Base-by-base conservation (phyloP, 2,329 filamentous ascomycete species). In the Colletotrichum godetiae region DNA sequence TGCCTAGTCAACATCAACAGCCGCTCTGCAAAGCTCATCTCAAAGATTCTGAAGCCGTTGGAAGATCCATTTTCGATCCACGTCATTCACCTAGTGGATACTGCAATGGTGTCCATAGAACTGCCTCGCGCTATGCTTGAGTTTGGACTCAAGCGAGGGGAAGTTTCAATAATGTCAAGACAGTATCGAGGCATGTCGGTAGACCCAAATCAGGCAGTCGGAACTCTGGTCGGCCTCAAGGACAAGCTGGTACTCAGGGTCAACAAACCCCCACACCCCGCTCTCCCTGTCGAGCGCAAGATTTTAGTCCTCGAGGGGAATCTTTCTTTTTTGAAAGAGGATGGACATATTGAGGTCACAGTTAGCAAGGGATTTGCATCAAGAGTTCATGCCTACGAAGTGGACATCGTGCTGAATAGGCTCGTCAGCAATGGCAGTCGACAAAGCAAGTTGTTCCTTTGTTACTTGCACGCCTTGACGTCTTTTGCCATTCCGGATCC, bases 381-480 rank as follows among this genome's bases (percentile, higher is more conserved):
- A 2, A 75, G 72, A 5, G 76, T 80, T 7, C 85, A 89, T 60
- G 75, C 80, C 0, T 92, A 88, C 75, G 76, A 78, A 0, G 77
- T 93, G 0, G 87, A 92, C 71, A 60, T 75, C 0, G 78, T 79
- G 1, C 83, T 93, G 0, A 85, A 89, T 0, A 81, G 86, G 4
- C 76, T 93, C 0, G 73, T 83, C 0, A 88, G 89, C n/a, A 88
- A 86, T 73, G 87, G 86, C 0, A 87, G 81, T 13, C 60, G 91
- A 0, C 82, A 86, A 15, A 89, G 87, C 78, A 89, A 87, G 67
- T 79, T 93, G 0, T 83, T 86, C n/a, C 79, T 90, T 0, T 81
- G 82, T 11, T 87, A 88, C 31, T 78, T 92, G 0, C 89, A 92
- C 74, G 88, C 86, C 0, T 68, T 90, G 0, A 92, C 90, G 0